Base-by-base conservation (phyloP, 805 yeast species). In the Hemisphaericaspora nanyangensis region DNA sequence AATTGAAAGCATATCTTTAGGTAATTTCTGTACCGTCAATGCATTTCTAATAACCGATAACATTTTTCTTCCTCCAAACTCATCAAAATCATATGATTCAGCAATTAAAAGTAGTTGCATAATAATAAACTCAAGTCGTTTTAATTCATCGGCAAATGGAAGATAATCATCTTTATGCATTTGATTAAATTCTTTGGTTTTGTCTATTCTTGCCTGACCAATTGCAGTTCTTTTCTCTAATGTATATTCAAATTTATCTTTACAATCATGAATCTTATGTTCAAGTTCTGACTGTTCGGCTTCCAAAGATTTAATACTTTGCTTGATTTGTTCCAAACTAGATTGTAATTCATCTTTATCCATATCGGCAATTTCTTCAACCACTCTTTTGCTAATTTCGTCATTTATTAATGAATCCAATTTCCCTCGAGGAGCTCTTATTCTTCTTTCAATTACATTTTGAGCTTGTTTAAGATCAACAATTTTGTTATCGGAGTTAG, bases 51-150 rank as follows among this genome's bases (percentile, higher is more conserved):
- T 56, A 8, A 65, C 56, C 26, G 67, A 68, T 29, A 85, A 62
- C 77, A 88, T 79, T 32, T 79, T 79, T 56, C 95, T 74, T 54
- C 96, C 76, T 16, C 97, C 96, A 34, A 85, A 76, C 64, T 93
- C 97, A 50, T 88, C 82, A 52, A 79, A 88, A 57, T 93, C 98
- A 54, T 83, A 84, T 28, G 77, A 76, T 20, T 74, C 74, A 0
- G 90, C 82, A 19, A 87, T 74, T 7, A 66, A 59, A 28, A 91
- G 56, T 16, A 91, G 58, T 58, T 93, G 96, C 42, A 79, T 79
- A 30, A 89, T 72, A 34, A 89, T 77, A 54, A 80, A 89, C 46
- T 85, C 90, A 20, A 79, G 55, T 40, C 83, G 88, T 17, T 65
- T 69, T 5, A 75, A 64, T 39, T 80, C 80, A 3, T 65, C 68